These are phyloP conservation scores for Raphanus hybrid DNA, from an alignment of 441 rosid genomes.

Conservation along the genomic window DNA sequence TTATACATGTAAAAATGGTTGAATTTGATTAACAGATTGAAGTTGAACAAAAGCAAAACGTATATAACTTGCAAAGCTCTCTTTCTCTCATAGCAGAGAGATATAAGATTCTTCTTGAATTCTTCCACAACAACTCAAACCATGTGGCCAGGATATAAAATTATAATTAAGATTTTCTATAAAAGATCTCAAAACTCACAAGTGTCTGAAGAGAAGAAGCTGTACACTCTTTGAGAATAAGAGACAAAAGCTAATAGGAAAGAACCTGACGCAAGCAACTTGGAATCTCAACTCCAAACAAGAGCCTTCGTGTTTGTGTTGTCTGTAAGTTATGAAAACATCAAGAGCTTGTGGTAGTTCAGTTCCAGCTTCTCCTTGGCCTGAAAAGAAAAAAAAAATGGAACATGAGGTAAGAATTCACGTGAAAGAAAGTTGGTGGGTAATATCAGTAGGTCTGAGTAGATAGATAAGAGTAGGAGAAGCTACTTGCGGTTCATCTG, in stretches of 20 bases:
- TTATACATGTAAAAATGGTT: constrained; percentile 39
- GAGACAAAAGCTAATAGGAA: constrained; percentile 41
- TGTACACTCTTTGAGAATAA: constrained; percentile 43
- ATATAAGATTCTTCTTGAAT: constrained; percentile 14
- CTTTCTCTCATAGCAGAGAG: constrained; percentile 27
- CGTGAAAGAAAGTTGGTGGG: constrained; percentile 12
- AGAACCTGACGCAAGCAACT: constrained; percentile 52
- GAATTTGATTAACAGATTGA: constrained; percentile 24
- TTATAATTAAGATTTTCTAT: background rate
- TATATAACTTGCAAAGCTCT: constrained; percentile 9
- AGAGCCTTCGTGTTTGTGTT: constrained; percentile 25
- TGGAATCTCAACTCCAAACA: constrained; percentile 30
- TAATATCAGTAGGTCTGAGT: constrained; percentile 31
- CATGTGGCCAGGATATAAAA: constrained; percentile 12
- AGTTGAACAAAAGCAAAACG: background rate
- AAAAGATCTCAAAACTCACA: constrained; percentile 15
- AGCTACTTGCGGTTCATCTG: constrained; percentile 92
- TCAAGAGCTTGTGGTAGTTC: constrained; percentile 33
- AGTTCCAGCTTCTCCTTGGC: constrained; percentile 93
- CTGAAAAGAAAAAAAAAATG: constrained; percentile 54
- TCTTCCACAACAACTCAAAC: constrained; percentile 12
- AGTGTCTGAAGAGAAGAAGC: constrained; percentile 26
- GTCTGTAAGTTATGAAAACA: constrained; percentile 24
- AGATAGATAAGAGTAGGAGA: constrained; percentile 63
- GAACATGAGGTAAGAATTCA: constrained; percentile 5